Conservation (phyloP, 2,329 filamentous ascomycete species). For the Rhynchosporium graminicola region DNA sequence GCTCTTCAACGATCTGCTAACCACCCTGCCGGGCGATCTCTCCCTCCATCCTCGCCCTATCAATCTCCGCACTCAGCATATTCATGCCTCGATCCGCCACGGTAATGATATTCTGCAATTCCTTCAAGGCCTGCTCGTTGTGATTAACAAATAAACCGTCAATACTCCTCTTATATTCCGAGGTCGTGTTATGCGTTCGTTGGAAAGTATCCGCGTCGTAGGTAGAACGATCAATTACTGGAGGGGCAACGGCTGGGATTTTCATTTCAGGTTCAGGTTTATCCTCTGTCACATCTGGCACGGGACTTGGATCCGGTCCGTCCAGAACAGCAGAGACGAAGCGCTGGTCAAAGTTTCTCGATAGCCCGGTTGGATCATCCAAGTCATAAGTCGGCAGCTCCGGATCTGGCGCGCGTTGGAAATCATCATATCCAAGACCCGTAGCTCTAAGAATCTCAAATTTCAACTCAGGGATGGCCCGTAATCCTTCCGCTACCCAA, state of each 20-base stretch:
- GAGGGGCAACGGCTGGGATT: not conserved
- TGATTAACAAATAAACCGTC: slow-evolving; percentile 41
- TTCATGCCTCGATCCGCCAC: slow-evolving; percentile 40
- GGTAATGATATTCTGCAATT: slow-evolving; percentile 38
- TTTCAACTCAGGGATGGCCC: slow-evolving; percentile 32
- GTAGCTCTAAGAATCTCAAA: slow-evolving; percentile 38
- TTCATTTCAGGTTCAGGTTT: not conserved
- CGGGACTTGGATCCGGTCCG: slow-evolving; percentile 11
- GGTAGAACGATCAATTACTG: slow-evolving; percentile 12
- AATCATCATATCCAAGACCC: slow-evolving; percentile 41
- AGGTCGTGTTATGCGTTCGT: slow-evolving; percentile 36
- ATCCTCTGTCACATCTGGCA: not conserved
- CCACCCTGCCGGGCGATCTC: not conserved
- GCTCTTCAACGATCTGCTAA: no score
- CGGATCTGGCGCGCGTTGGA: slow-evolving; percentile 25
- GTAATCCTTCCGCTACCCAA: slow-evolving; percentile 39
- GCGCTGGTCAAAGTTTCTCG: slow-evolving; percentile 38
- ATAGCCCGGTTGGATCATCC: slow-evolving; percentile 30
- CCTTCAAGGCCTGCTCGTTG: slow-evolving; percentile 37
- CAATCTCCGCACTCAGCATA: slow-evolving; percentile 30
- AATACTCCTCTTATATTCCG: slow-evolving; percentile 37
- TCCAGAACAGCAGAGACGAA: slow-evolving; percentile 39
- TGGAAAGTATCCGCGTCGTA: slow-evolving; percentile 40
- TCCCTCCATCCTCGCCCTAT: slow-evolving; percentile 22
- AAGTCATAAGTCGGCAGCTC: slow-evolving; percentile 36